Evolutionary conservation across 495 filamentous ascomycete genomes (phyloP).

Genomic region (Aspergillus wentii): DNA sequence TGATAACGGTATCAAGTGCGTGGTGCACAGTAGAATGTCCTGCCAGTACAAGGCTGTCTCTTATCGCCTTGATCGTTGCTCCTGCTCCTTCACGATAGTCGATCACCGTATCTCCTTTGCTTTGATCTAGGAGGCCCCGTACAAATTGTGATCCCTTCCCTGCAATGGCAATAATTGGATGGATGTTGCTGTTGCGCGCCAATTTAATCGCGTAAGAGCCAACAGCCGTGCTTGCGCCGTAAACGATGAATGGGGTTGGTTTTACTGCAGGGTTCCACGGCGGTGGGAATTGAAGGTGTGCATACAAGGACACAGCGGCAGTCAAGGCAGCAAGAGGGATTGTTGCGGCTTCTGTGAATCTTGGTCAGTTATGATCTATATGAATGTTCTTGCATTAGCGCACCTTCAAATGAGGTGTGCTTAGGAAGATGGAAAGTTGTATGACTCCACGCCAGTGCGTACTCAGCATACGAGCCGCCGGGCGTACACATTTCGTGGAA

Average conservation of each 20-base stretch:
- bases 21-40: conserved; percentile 18
- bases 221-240: conserved; percentile 59
- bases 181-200: conserved; percentile 55
- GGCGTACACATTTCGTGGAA: conserved; percentile 58
- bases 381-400: not conserved
- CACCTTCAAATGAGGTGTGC: conserved; percentile 53
- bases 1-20: conserved; percentile 53
- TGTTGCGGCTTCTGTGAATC: conserved; percentile 49
- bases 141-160: conserved; percentile 51
- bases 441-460: conserved; percentile 56
- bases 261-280: conserved; percentile 48
- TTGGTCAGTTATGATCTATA: too few species aligned
- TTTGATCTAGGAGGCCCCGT: conserved; percentile 47
- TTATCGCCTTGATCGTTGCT: not conserved
- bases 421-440: conserved; percentile 66
- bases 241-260: conserved; percentile 52
- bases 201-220: conserved; percentile 58
- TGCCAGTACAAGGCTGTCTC: not conserved
- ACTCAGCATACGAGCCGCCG: conserved; percentile 63
- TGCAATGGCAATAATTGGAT: conserved; percentile 61
- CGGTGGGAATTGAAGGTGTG: conserved; percentile 51
- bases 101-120: conserved; percentile 59
- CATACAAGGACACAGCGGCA: conserved; percentile 55
- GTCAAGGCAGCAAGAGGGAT: conserved; percentile 69
- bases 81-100: conserved; percentile 51